Evolutionary conservation across 1,139 yeast species (phyloP), one percentile per base, ranked within the genome.

Genomic region (Sporopachydermia cereana): DNA sequence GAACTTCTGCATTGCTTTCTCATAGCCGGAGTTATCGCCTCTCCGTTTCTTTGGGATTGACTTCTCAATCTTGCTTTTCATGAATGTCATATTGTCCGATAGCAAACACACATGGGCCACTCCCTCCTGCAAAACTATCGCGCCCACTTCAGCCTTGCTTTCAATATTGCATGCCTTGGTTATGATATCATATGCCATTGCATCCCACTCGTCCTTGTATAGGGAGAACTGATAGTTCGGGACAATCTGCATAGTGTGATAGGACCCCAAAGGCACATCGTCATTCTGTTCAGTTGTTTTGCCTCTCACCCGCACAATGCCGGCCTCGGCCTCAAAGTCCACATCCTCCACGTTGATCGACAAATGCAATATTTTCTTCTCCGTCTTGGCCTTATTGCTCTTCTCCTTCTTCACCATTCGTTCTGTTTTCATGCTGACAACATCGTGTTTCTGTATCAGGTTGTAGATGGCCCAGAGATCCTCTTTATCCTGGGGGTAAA

Each of bases 61-160:
- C 55, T 83, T 82, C 55, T 88, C 96, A 25, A 89, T 73, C 58
- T 88, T 84, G 50, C 80, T 78, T 51, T 85, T 74, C 49, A 91
- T 59, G 29, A 86, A 78, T 0, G 97, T 89, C 79, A 91, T 84
- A 49, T 82, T 82, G 45, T 89, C 95, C 0, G 97, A 86, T 24
- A 91, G 72, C 45, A 88, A 69, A 62, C 98, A 91, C 20, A 91
- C 67, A 61, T 91, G 96, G 0, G 97, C 96, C 44, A 91, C 77
- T 22, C 97, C 97, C 58, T 93, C 97, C 62, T 91, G 91, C 57
- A 91, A 64, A 1, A 89, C 95, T 24, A 91, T 79, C 0, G 98
- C 98, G 1, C 96, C 98, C 7, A 91, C 77, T 56, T 91, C 97
- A 0, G 96, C 95, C 57, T 82, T 82, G 42, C 76, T 71, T 48